Evolutionary conservation across 192 early-diverging fungal species (phyloP), one percentile per base, ranked within the genome.

Genomic region (Podila epigama): DNA sequence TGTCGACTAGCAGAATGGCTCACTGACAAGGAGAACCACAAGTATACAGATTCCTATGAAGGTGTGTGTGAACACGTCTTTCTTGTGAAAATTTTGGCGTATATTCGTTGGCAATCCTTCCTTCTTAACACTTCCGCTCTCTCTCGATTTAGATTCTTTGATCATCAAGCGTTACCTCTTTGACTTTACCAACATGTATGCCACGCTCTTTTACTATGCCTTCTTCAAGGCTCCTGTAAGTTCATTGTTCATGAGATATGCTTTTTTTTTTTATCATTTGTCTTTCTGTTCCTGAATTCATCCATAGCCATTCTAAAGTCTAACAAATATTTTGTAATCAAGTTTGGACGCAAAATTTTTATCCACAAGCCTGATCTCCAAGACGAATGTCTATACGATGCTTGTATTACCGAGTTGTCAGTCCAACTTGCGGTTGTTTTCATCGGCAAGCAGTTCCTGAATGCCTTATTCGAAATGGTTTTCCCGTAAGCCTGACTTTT

Each of bases 371-470:
- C 36, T 1, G 70, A 65, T 34, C 40, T 73, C 27, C 50, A 54
- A 51, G 70, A 75, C 34, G 31, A 42, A 16, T 80, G 82, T 59
- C 50, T 61, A 31, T 65, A 68, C 25, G 66, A 71, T 25, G 55
- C 75, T 15, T 91, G 87, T 61, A 82, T 89, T 62, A 63, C 78
- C 6, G 84, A 87, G 52, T 66, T 91, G 48, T 86, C 83, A 1
- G 77, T 89, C 25, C 86, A 87, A 53, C 58, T 91, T 48, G 83
- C 84, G 9, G 81, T 90, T 52, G 85, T 87, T 1, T 88, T 91
- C 53, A 66, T 90, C 44, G 86, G 87, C 31, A 75, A 77, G 44
- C 87, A 88, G 68, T 63, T 81, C 25, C 28, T 89, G 27, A 78
- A 69, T 18, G 85, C 87, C 52, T 29, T 80, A 27, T 69, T 67